These are phyloP conservation scores for Cynara cardunculus DNA, from an alignment of 129 eudicot species.

Conservation along the genomic window DNA sequence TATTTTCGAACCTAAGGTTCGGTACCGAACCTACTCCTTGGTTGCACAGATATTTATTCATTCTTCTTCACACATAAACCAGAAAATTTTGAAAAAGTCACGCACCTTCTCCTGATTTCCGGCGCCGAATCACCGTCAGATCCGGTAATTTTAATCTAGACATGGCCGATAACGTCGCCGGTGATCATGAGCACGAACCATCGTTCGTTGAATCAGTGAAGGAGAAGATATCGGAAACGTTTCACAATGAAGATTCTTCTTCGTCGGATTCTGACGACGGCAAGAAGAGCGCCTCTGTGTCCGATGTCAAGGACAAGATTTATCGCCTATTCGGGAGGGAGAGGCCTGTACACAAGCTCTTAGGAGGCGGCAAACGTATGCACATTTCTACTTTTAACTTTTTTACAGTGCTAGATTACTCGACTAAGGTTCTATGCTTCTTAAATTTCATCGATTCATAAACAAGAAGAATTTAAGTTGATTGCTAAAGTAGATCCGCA, in stretches of 20 bases:
- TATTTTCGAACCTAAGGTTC: constrained; percentile 13
- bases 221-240: constrained; percentile 70
- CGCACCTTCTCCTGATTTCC: constrained; percentile 19
- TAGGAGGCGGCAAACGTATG: constrained; percentile 69
- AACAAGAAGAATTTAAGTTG: neutral
- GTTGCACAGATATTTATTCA: constrained; percentile 21
- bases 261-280: constrained; percentile 66
- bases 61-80: constrained; percentile 11
- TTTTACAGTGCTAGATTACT: constrained; percentile 4
- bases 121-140: constrained; percentile 32
- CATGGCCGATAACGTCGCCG: constrained; percentile 65
- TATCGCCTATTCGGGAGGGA: constrained; percentile 64
- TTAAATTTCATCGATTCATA: neutral
- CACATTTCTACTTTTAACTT: neutral
- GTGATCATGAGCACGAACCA: constrained; percentile 40
- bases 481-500: constrained; percentile 1
- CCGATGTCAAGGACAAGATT: constrained; percentile 51
- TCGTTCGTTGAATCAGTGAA: constrained; percentile 52
- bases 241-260: constrained; percentile 49
- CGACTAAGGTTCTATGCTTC: neutral
- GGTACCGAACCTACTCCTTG: constrained; percentile 13
- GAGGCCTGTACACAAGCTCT: constrained; percentile 54
- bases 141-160: constrained; percentile 24
- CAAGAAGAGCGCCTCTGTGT: constrained; percentile 36
- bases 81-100: neutral